These are phyloP conservation scores for Penicillium sp. DNA, from an alignment of 2,329 filamentous ascomycete genomes.

Conservation along the genomic window DNA sequence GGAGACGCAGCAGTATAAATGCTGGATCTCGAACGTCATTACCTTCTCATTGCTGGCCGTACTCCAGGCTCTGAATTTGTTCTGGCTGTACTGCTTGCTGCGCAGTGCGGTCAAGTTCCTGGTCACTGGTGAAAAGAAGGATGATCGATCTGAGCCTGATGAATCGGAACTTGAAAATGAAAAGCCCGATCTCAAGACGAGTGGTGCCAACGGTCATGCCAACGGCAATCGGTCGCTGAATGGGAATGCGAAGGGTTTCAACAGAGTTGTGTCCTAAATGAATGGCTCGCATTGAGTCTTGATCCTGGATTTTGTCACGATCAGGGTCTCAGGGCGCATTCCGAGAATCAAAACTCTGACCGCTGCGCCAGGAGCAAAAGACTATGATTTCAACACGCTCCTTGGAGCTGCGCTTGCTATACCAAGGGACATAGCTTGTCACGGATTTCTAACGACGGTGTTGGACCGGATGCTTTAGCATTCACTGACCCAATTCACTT, in stretches of 20 bases:
- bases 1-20: constrained; percentile 47
- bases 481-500: too few relatives aligned
- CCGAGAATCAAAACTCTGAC: too few relatives aligned
- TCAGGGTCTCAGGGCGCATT: too few relatives aligned
- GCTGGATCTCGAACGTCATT: constrained; percentile 44
- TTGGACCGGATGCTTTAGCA: too few relatives aligned
- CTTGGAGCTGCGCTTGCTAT: too few relatives aligned
- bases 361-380: too few relatives aligned
- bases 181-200: constrained; percentile 21
- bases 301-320: too few relatives aligned
- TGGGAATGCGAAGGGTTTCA: not conserved
- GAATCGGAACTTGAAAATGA: constrained; percentile 55
- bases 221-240: not conserved
- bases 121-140: constrained; percentile 32
- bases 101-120: constrained; percentile 39
- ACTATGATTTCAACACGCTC: too few relatives aligned
- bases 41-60: constrained; percentile 40
- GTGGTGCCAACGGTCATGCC: not conserved
- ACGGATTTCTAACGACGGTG: too few relatives aligned
- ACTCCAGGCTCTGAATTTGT: constrained; percentile 44
- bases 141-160: constrained; percentile 49
- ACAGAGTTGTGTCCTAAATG: not conserved
- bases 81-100: constrained; percentile 43
- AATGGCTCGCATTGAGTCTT: not conserved
- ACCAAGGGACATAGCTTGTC: too few relatives aligned